Evolutionary conservation across 805 yeast species (phyloP).

Genomic region (Diddensiella transvaalensis): DNA sequence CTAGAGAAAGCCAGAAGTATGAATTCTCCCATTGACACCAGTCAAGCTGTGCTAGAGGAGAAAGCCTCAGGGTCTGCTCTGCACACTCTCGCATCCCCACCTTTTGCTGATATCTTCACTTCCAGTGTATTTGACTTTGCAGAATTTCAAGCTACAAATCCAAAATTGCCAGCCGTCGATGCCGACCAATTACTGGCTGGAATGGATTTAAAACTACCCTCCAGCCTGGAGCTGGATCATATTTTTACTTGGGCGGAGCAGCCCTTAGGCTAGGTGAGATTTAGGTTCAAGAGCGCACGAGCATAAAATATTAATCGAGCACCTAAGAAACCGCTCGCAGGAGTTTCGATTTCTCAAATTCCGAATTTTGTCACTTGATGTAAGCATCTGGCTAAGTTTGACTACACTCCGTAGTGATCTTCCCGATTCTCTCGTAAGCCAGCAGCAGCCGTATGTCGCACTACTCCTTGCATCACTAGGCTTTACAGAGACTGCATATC

Average conservation of each 20-base stretch:
- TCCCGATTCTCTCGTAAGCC: too few species aligned
- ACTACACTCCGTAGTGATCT: too few species aligned
- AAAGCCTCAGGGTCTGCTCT: constrained; percentile 1
- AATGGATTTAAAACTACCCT: neutral
- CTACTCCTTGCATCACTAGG: too few species aligned
- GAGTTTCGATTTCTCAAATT: too few species aligned
- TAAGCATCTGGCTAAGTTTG: too few species aligned
- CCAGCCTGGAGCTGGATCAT: constrained; percentile 3
- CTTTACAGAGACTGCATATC: too few species aligned
- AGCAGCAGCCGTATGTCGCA: too few species aligned
- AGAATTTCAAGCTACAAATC: neutral
- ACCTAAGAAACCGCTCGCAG: too few species aligned
- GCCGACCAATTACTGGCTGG: neutral
- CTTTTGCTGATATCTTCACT: constrained; percentile 1
- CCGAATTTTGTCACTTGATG: too few species aligned
- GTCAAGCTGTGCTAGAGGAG: constrained; percentile 3
- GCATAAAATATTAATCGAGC: too few species aligned
- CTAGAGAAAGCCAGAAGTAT: neutral
- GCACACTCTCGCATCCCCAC: constrained; percentile 5
- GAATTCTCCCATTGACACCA: constrained; percentile 2
- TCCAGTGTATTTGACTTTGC: neutral
- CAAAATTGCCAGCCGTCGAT: neutral
- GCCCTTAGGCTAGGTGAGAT: too few species aligned
- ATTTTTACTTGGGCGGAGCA: constrained; percentile 5
- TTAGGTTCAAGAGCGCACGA: too few species aligned